Base-by-base conservation (phyloP, 139 green algal genomes). In the Penium margaritaceum region DNA sequence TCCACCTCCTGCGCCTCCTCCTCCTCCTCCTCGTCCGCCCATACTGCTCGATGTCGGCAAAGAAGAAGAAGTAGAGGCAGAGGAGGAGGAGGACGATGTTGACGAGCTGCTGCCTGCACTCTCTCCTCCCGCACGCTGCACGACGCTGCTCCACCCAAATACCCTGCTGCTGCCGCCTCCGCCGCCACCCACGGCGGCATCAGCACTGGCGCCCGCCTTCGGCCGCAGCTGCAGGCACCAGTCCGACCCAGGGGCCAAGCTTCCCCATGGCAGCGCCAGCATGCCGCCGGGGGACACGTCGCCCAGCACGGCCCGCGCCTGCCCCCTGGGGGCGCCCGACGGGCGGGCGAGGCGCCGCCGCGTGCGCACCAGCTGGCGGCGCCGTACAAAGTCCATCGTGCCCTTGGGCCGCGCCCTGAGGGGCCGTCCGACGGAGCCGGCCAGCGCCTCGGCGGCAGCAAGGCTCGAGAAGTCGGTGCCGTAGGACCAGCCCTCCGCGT, bases 401-500 rank as follows among this genome's bases (percentile, higher is more conserved):
- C 19, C 37, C n/a, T 70, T 74, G 36, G 81, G 80, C 46, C 72
- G 27, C 1, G 71, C 35, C n/a, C n/a, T n/a, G n/a, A n/a, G n/a
- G n/a, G n/a, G n/a, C n/a, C n/a, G n/a, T n/a, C n/a, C n/a, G n/a
- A n/a, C n/a, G 21, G 14, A 29, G 30, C 14, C 33, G 21, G 65
- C 6, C 0, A 69, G 41, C 34, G 34, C 32, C 1, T 37, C 33
- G 17, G n/a, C 19, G 2, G 43, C 30, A 14, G 37, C 39, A 24
- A 72, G 32, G 14, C 38, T 7, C 17, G 34, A 39, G 47, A 83
- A 86, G 63, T 88, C 81, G 35, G 73, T 61, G 34, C 21, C 82
- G 72, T 89, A 91, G 9, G 54, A 37, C 87, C 88, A 95, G 39
- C 88, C 89, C 0, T 92, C 86, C 5, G 30, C 44, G 67, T 92